Percentiles rank a stretch among this genome's conserved stretches.
These are phyloP conservation scores for Ceratobasidium theobromae DNA, from an alignment of 1,284 basidiomycete species.

Conservation along the genomic window DNA sequence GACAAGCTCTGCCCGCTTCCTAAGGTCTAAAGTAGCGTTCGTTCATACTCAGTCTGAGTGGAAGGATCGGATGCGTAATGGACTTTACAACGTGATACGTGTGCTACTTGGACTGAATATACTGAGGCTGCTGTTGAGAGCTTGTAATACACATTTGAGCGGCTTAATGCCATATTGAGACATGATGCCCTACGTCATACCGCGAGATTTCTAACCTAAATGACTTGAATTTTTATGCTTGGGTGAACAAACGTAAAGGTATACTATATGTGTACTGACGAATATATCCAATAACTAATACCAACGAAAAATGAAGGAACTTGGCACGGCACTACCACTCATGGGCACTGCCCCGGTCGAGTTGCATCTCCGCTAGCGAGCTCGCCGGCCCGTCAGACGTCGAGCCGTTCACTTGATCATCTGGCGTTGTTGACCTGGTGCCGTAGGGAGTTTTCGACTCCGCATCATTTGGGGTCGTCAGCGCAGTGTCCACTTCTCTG, in stretches of 20 bases:
- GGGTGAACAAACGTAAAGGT: neutral
- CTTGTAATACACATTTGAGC: constrained; percentile 11
- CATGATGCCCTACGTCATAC: constrained; percentile 2
- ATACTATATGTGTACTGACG: constrained; percentile 11
- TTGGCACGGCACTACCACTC: neutral
- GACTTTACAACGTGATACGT: neutral
- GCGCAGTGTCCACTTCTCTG: constrained; percentile 3
- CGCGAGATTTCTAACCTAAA: neutral
- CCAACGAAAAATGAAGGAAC: neutral
- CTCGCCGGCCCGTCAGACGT: neutral
- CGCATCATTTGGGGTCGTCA: constrained; percentile 23
- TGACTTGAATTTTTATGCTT: neutral
- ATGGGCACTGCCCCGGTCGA: constrained; percentile 1
- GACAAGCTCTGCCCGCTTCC: constrained; percentile 29
- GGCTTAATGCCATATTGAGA: constrained; percentile 22
- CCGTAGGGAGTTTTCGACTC: neutral
- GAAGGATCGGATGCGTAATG: neutral
- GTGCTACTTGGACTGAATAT: constrained; percentile 26
- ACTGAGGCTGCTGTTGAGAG: neutral
- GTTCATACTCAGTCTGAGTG: neutral
- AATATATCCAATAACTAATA: constrained; percentile 30
- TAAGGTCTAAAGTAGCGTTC: constrained; percentile 11
- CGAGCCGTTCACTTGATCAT: neutral
- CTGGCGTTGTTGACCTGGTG: neutral
- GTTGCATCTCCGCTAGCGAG: constrained; percentile 27